These are phyloP conservation scores for Aspergillus floridensis DNA, from an alignment of 2,329 filamentous ascomycete genomes.

Conservation along the genomic window DNA sequence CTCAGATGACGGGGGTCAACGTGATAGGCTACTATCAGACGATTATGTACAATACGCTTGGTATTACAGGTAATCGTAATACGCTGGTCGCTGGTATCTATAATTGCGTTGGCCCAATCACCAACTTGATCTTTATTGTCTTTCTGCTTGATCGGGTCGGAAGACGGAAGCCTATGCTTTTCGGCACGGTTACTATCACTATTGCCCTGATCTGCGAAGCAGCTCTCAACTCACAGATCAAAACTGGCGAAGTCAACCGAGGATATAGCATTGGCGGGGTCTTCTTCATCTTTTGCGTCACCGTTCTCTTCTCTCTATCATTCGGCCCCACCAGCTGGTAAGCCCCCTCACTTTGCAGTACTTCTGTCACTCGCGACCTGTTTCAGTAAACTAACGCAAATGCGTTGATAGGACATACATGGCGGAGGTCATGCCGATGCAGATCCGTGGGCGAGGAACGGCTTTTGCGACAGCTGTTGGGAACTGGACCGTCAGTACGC, in stretches of 20 bases:
- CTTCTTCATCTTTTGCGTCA: slow-evolving; percentile 64
- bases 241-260: slow-evolving; percentile 41
- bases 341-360: neutral
- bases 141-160: slow-evolving; percentile 56
- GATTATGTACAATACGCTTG: slow-evolving; percentile 46
- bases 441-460: slow-evolving; percentile 59
- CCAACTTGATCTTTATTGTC: slow-evolving; percentile 51
- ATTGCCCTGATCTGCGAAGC: slow-evolving; percentile 61
- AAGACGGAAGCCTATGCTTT: slow-evolving; percentile 53
- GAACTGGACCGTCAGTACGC: slow-evolving; percentile 59
- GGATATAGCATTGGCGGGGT: slow-evolving; percentile 60
- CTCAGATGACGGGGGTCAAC: slow-evolving; percentile 52
- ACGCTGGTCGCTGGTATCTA: slow-evolving; percentile 60
- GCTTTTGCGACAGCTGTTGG: slow-evolving; percentile 59
- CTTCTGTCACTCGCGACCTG: slow-evolving; percentile 11
- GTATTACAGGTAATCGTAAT: slow-evolving; percentile 54
- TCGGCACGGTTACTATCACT: slow-evolving; percentile 55
- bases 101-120: slow-evolving; percentile 54
- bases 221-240: slow-evolving; percentile 51
- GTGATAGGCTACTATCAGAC: slow-evolving; percentile 45
- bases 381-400: neutral
- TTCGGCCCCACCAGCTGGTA: slow-evolving; percentile 51
- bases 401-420: slow-evolving; percentile 51
- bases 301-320: slow-evolving; percentile 58
- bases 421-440: slow-evolving; percentile 65